A percentile compares a stretch with the other conserved stretches of the same genome.
Conservation (phyloP, 2,329 filamentous ascomycete species). For the Neobulgaria alba region DNA sequence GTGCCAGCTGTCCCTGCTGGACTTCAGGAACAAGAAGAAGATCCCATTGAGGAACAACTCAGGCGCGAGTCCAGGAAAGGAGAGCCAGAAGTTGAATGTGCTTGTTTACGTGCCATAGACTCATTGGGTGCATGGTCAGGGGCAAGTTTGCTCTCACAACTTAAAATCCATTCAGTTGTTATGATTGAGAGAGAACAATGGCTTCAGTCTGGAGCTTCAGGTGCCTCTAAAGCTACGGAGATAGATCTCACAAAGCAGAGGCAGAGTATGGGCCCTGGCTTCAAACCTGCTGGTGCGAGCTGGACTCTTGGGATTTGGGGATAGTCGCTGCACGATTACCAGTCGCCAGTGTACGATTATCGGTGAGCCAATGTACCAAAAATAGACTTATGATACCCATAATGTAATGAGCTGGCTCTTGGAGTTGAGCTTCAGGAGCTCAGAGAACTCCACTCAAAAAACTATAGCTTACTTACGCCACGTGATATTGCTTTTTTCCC, state of each 20-base stretch:
- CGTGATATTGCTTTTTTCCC: too few species aligned
- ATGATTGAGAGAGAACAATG: constrained; percentile 66
- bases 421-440: too few species aligned
- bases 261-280: constrained; percentile 54
- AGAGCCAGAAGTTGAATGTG: constrained; percentile 39
- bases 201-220: constrained; percentile 55
- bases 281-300: constrained; percentile 35
- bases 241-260: constrained; percentile 45
- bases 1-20: constrained; percentile 8
- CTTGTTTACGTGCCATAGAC: constrained; percentile 56
- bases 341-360: too few species aligned
- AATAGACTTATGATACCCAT: too few species aligned
- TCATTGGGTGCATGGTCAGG: constrained; percentile 68
- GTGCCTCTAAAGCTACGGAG: constrained; percentile 51
- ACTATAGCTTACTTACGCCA: too few species aligned
- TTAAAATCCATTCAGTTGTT: constrained; percentile 61
- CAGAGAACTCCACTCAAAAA: too few species aligned
- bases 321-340: too few species aligned
- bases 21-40: constrained; percentile 37
- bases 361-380: too few species aligned
- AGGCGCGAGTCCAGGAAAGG: constrained; percentile 36
- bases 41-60: constrained; percentile 51
- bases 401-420: too few species aligned
- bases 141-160: constrained; percentile 58
- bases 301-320: constrained; percentile 59